Percentiles rank a stretch among this genome's conserved stretches.
Evolutionary conservation across 768 basidiomycete genomes (phyloP).

Genomic region (Chalciporus pseudorubinellus): DNA sequence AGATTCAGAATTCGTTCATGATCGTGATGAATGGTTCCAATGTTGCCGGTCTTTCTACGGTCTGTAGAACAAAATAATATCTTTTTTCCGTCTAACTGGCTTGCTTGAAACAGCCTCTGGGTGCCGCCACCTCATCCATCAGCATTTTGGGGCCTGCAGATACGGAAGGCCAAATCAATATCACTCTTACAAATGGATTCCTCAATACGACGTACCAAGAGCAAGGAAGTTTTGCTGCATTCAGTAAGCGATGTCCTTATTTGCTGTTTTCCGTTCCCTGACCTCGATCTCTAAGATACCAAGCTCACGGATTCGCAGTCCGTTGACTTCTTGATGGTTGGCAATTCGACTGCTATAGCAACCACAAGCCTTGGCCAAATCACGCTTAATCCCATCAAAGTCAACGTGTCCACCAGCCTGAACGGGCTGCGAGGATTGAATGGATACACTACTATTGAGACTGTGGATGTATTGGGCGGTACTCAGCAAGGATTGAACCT

Average conservation of each 20-base stretch:
- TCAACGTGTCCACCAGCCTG: constrained; percentile 63
- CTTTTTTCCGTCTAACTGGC: background rate
- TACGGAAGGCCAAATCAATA: constrained; percentile 64
- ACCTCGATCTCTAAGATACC: constrained; percentile 38
- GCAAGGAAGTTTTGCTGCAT: constrained; percentile 52
- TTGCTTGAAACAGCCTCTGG: constrained; percentile 44
- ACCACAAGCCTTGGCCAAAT: constrained; percentile 63
- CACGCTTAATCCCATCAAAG: constrained; percentile 67
- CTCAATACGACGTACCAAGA: constrained; percentile 47
- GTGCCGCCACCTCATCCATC: constrained; percentile 62
- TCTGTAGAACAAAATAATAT: constrained; percentile 18
- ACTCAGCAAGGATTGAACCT: constrained; percentile 56
- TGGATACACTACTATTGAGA: constrained; percentile 50
- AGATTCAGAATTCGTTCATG: constrained; percentile 66
- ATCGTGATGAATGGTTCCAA: constrained; percentile 51
- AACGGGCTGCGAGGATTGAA: constrained; percentile 61
- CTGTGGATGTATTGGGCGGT: constrained; percentile 67
- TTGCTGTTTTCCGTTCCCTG: background rate
- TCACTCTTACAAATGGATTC: constrained; percentile 54
- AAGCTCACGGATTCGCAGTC: constrained; percentile 50
- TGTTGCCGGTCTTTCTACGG: constrained; percentile 61
- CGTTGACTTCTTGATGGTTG: constrained; percentile 57
- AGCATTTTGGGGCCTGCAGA: constrained; percentile 48
- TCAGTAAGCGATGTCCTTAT: constrained; percentile 43
- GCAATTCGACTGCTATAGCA: constrained; percentile 58